Percentiles rank a stretch among this genome's conserved stretches.
phyloP scores from a whole-genome alignment of 805 yeast species.

The Yarrowia sp. region DNA sequence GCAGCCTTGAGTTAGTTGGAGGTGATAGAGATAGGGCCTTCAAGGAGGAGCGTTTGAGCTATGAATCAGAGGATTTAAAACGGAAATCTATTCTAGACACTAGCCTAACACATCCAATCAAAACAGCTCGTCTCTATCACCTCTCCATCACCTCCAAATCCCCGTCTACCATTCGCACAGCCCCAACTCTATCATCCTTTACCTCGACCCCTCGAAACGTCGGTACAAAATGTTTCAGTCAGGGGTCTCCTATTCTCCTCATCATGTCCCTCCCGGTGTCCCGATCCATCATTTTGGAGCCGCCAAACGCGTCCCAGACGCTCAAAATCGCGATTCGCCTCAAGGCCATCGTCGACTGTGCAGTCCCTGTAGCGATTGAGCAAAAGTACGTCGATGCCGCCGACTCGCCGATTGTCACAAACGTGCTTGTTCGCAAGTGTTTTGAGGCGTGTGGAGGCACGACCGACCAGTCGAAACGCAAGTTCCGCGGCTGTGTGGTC shows the following conservation, averaged over 20 bases:
- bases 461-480: slow-evolving; percentile 18
- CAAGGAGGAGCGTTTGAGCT: no score
- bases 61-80: no score
- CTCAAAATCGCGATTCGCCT: slow-evolving; percentile 66
- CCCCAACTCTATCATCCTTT: slow-evolving; percentile 5
- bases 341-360: slow-evolving; percentile 72
- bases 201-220: background rate
- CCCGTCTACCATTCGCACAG: background rate
- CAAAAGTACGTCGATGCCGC: slow-evolving; percentile 59
- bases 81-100: background rate
- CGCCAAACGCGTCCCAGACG: slow-evolving; percentile 42
- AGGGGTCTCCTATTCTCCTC: no score
- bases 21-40: no score
- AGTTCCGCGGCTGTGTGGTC: slow-evolving; percentile 53
- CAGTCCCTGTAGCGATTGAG: slow-evolving; percentile 71
- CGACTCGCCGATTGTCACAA: slow-evolving; percentile 61
- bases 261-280: slow-evolving; percentile 30
- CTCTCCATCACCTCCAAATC: no score
- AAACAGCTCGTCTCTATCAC: no score
- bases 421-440: slow-evolving; percentile 24
- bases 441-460: slow-evolving; percentile 42
- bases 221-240: background rate
- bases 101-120: background rate
- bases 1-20: background rate
- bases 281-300: slow-evolving; percentile 22